phyloP scores from a whole-genome alignment of 2,329 filamentous ascomycete genomes.

The Erysiphe pulchra region DNA sequence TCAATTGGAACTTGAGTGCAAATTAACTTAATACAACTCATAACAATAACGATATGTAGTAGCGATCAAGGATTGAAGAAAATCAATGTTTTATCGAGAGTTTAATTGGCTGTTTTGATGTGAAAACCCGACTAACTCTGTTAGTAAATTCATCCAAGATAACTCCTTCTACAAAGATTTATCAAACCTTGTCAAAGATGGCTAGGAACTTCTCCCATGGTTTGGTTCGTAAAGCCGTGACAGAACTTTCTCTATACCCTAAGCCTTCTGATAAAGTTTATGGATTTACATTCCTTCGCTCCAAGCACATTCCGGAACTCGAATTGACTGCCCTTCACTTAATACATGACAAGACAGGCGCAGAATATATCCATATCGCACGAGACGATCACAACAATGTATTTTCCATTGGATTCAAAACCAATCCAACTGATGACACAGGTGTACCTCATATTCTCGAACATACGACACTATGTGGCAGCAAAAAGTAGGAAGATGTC shows the following conservation, averaged over 20 bases:
- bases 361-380: constrained; percentile 86
- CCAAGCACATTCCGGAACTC: constrained; percentile 82
- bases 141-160: neutral
- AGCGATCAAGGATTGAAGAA: too few species aligned
- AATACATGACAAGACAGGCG: constrained; percentile 82
- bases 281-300: constrained; percentile 72
- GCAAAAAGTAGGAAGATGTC: constrained; percentile 41
- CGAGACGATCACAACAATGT: constrained; percentile 97
- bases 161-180: neutral
- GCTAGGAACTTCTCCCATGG: constrained; percentile 23
- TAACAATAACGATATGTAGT: too few species aligned
- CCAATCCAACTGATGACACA: constrained; percentile 87
- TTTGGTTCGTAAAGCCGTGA: constrained; percentile 36
- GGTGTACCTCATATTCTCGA: constrained; percentile 93
- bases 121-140: too few species aligned
- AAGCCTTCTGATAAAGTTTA: constrained; percentile 65
- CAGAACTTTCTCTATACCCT: constrained; percentile 50
- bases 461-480: constrained; percentile 90
- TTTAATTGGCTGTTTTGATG: too few species aligned
- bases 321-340: constrained; percentile 78
- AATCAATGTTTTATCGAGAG: too few species aligned
- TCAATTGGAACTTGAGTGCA: too few species aligned
- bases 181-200: constrained; percentile 15
- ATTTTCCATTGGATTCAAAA: constrained; percentile 98
- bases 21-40: too few species aligned